Base-by-base conservation (phyloP, 1,284 basidiomycete genomes). In the Coniophora puteana region DNA sequence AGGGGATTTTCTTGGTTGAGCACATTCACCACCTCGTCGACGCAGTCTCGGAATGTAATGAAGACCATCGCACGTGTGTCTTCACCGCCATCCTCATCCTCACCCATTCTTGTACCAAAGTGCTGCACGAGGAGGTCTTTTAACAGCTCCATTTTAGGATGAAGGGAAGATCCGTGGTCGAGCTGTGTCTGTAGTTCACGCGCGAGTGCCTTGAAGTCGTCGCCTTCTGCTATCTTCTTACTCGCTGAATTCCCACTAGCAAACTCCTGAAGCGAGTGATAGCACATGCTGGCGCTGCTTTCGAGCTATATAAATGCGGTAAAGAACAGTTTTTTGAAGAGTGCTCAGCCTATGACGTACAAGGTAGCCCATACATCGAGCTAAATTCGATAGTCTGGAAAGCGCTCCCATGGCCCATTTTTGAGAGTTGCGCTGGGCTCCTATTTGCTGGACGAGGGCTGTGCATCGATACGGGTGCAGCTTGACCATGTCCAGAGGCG, bases 61-160 rank as follows among this genome's bases (percentile, higher is more conserved):
- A 99, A 99, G 2, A 99, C 89, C 89, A 99, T 99, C n/a, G 86
- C 89, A 45, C 86, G 77, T 0, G 92, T 91, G 45, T 74, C 67
- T 24, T 67, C 58, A 20, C 42, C 44, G 31, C 65, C 61, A 28
- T 60, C 65, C 16, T 62, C 71, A 8, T 53, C 62, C 4, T 71
- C 74, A 26, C 74, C 66, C 36, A 80, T 64, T 27, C 72, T 69
- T 51, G 78, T 66, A 7, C 74, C 80, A 55, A 97, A 95, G 59
- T 96, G 87, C 27, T 89, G 78, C 7, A 93, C 67, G 2, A 93
- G 69, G 25, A 97, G 67, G 8, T 74, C 70, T 40, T 84, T 80
- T 12, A 97, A 73, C 47, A 77, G 84, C 27, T 89, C 86, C 83
- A 99, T 89, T 68, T 99, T 99, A 3, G 96, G 96, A 63, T 99